Conservation (phyloP, 805 yeast species). For the Hermanozyma aechmeae region DNA sequence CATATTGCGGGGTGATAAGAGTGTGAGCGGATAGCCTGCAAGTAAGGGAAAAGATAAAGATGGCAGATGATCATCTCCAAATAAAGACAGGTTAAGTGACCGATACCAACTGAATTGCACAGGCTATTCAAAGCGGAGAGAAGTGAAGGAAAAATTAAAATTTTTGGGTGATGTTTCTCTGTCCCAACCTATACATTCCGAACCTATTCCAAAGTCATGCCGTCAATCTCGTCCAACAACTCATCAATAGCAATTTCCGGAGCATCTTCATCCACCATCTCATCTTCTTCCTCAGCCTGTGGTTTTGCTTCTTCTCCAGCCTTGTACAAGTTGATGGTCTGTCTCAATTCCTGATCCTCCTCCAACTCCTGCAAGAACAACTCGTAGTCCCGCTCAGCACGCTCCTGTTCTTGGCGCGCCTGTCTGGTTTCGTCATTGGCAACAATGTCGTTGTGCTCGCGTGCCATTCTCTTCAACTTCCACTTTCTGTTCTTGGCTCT, state of each 20-base stretch:
- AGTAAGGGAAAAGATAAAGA: too few relatives aligned
- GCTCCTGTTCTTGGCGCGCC: constrained; percentile 80
- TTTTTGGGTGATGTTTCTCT: too few relatives aligned
- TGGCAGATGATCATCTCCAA: too few relatives aligned
- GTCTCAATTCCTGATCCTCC: constrained; percentile 92
- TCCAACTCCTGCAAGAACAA: constrained; percentile 93
- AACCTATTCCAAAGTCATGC: constrained; percentile 78
- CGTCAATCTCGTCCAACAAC: constrained; percentile 88
- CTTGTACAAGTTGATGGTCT: constrained; percentile 82
- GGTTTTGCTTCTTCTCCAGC: constrained; percentile 25
- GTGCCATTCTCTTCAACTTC: constrained; percentile 97
- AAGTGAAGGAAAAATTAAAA: too few relatives aligned
- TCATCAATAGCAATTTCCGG: constrained; percentile 89
- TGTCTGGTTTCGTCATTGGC: constrained; percentile 63
- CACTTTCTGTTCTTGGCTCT: constrained; percentile 73
- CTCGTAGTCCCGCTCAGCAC: constrained; percentile 93
- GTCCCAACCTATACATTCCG: too few relatives aligned
- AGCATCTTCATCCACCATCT: constrained; percentile 40
- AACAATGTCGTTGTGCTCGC: constrained; percentile 81
- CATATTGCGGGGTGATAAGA: too few relatives aligned
- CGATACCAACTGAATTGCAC: too few relatives aligned
- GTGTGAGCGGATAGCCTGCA: too few relatives aligned
- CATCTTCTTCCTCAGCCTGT: constrained; percentile 31
- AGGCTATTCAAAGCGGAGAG: too few relatives aligned
- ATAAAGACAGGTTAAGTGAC: too few relatives aligned